These are phyloP conservation scores for Trichoderma cornu-damae DNA, from an alignment of 2,329 filamentous ascomycete species.

Conservation along the genomic window DNA sequence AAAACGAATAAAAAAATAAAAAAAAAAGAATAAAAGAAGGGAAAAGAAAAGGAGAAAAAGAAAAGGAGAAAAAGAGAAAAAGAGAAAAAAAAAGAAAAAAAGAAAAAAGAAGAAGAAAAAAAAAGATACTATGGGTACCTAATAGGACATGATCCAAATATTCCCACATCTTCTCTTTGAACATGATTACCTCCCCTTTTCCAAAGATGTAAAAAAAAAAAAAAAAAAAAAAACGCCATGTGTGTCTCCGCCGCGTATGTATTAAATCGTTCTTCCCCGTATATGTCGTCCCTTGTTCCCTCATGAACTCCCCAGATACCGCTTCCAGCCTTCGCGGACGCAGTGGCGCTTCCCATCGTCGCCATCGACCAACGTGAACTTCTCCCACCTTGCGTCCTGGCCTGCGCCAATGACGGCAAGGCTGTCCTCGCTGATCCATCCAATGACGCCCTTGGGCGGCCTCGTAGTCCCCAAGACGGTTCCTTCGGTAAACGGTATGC, in stretches of 20 bases:
- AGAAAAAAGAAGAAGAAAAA: too few relatives aligned
- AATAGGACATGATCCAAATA: constrained; percentile 22
- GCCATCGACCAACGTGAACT: constrained; percentile 66
- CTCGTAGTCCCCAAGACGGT: constrained; percentile 48
- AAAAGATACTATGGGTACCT: constrained; percentile 4
- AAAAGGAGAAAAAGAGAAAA: too few relatives aligned
- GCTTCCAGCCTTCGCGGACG: constrained; percentile 74
- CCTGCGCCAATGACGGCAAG: constrained; percentile 76
- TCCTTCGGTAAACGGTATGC: constrained; percentile 40
- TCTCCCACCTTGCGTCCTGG: constrained; percentile 79
- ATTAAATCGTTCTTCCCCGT: background rate
- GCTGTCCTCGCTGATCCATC: constrained; percentile 72
- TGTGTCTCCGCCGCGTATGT: background rate
- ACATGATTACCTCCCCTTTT: background rate
- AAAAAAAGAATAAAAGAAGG: too few relatives aligned
- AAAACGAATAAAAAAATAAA: too few relatives aligned
- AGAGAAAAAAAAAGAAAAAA: too few relatives aligned
- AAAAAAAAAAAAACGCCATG: constrained; percentile 1
- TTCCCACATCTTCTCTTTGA: background rate
- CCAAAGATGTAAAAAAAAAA: too few relatives aligned
- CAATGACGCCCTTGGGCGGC: constrained; percentile 76
- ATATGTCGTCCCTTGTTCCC: background rate
- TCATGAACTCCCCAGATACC: constrained; percentile 55
- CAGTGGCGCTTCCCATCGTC: constrained; percentile 63
- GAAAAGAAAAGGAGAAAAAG: too few relatives aligned